Evolutionary conservation across 371 early-diverging fungal species (phyloP), one percentile per base, ranked within the genome.

Genomic region (Apophysomyces sp.): DNA sequence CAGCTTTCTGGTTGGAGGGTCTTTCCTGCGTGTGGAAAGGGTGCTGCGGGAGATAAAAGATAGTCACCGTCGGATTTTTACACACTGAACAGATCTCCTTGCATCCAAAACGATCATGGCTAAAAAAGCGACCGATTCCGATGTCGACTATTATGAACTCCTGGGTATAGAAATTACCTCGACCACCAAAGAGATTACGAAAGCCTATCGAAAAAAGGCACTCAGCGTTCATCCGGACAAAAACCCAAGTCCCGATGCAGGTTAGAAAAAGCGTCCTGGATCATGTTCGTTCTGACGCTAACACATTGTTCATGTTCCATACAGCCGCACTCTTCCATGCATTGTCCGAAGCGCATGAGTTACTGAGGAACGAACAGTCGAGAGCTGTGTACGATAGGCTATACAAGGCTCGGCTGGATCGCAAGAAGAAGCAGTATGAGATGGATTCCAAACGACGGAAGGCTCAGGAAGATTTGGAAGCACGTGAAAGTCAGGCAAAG

Each of bases 61-160:
- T 11, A 34, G 34, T 34, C 34, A 34, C 13, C 13, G 34, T 8
- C 5, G 4, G n/a, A n/a, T n/a, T n/a, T n/a, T n/a, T n/a, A n/a
- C n/a, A n/a, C n/a, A n/a, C n/a, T n/a, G n/a, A n/a, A n/a, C n/a
- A n/a, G n/a, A n/a, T n/a, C n/a, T n/a, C n/a, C n/a, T n/a, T n/a
- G n/a, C n/a, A 11, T 11, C 60, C 29, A 36, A 52, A 37, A 32
- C 21, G 29, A 65, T 54, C 52, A 72, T 69, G 66, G 64, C 69
- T 7, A 62, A 59, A 12, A 57, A 27, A 59, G 30, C 58, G 21
- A 53, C 60, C 26, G 65, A 61, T 29, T 57, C 61, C 12, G 77
- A 92, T 74, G 68, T 65, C 4, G 88, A 92, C 68, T 90, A 89
- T 59, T 94, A 94, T 73, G 86, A 89, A 65, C 76, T 93, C 26